Evolutionary conservation across 345 rosid genomes (phyloP), one percentile per base, ranked within the genome.

Genomic region (Euclidium syriacum): DNA sequence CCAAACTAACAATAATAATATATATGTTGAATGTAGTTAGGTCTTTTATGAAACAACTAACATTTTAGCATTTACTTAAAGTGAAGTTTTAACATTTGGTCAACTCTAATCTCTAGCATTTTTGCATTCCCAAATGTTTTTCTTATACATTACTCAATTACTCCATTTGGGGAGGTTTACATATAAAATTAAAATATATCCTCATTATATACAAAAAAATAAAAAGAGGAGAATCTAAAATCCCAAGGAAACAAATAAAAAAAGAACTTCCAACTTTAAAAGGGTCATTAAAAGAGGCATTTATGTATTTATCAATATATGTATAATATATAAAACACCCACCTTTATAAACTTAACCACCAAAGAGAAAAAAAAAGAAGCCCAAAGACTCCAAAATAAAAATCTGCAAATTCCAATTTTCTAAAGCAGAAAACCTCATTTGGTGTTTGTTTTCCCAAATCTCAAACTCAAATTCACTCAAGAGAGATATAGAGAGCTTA

Each of bases 351-450:
- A 65, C 63, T 44, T 26, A 67, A 67, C 58, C 52, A 48, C 58
- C 58, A 67, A 67, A 38, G 10, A 47, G 46, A 46, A 30, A 17
- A 51, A 67, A 67, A 38, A 7, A 47, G 46, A 46, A 30, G 23
- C 52, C 50, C 63, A 70, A n/a, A 62, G 43, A 62, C 58, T 54
- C 59, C n/a, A 29, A 12, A 62, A 35, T 15, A 34, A 10, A 60
- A 18, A 42, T 69, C 36, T 61, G 49, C 67, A 60, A 34, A 36
- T 52, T 43, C 41, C 62, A 54, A 20, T 43, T n/a, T 60, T 53
- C 52, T 29, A 70, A 29, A 70, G 68, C 69, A 62, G 69, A 70
- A n/a, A 62, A 62, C 52, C 41, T 70, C 64, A 27, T 40, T 62
- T 54, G 23, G 25, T 54, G n/a, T n/a, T n/a, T 7, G 2, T 52